Percentiles rank a stretch among this genome's conserved stretches.
These are phyloP conservation scores for Monoraphidium neglectum DNA, from an alignment of 139 green algal species.

Conservation along the genomic window DNA sequence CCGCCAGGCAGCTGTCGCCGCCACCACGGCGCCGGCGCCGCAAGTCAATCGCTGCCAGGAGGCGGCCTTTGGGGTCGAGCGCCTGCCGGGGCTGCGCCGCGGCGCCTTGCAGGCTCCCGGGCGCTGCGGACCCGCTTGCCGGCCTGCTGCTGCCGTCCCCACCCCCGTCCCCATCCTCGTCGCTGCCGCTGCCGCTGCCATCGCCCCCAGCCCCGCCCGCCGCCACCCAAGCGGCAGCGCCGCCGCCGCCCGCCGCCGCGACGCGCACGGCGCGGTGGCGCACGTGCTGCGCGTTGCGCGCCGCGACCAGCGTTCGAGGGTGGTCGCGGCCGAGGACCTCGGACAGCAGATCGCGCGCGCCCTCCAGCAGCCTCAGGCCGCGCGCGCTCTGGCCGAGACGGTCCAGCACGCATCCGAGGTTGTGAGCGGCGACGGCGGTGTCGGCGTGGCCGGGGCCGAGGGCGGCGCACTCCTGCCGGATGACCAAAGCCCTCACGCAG, in stretches of 20 bases:
- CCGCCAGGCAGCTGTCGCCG: background rate
- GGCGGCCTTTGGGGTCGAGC: background rate
- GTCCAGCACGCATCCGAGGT: constrained; percentile 58
- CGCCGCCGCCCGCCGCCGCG: background rate
- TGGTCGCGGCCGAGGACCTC: constrained; percentile 35
- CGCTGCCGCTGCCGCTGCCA: background rate
- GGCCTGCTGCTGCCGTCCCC: background rate
- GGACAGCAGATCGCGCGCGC: constrained; percentile 32
- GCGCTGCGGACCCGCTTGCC: background rate
- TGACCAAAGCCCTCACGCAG: constrained; percentile 28
- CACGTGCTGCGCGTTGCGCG: constrained; percentile 41
- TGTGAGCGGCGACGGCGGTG: constrained; percentile 48
- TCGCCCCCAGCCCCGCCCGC: background rate
- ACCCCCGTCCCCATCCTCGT: too few species aligned
- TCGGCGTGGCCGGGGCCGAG: constrained; percentile 50
- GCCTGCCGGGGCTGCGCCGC: constrained; percentile 6
- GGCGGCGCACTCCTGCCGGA: constrained; percentile 27
- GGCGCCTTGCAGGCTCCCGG: background rate
- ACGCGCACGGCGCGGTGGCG: too few species aligned
- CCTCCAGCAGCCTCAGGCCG: constrained; percentile 42
- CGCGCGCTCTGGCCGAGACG: constrained; percentile 44
- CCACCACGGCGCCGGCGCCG: background rate
- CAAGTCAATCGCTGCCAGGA: background rate
- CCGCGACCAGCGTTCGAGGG: constrained; percentile 35
- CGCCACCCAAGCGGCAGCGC: background rate